Evolutionary conservation across 495 filamentous ascomycete species (phyloP).

Genomic region (Amorphotheca resinae): DNA sequence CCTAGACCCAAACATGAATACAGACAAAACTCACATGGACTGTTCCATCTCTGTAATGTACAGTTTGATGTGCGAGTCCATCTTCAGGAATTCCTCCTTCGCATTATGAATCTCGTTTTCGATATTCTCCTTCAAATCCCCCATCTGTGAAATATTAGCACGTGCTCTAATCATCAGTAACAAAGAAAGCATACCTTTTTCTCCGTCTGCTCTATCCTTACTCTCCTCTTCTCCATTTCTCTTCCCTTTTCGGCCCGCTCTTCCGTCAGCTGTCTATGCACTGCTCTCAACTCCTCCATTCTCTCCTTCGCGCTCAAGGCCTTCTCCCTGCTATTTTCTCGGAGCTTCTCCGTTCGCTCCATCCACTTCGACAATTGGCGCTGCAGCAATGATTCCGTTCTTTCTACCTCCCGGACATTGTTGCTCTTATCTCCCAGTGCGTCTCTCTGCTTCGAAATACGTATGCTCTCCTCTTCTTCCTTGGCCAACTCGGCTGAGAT

Average conservation of each 20-base stretch:
- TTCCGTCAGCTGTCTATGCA: conserved; percentile 70
- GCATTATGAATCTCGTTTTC: conserved; percentile 82
- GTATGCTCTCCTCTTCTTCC: conserved; percentile 76
- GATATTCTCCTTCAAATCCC: conserved; percentile 90
- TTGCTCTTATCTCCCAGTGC: conserved; percentile 77
- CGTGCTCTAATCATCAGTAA: not conserved
- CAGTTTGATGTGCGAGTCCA: conserved; percentile 91
- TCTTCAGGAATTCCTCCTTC: conserved; percentile 86
- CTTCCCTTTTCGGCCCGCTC: conserved; percentile 73
- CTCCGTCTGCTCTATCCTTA: conserved; percentile 93
- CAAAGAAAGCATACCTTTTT: conserved; percentile 61
- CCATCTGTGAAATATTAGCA: conserved; percentile 58
- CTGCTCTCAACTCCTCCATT: conserved; percentile 78
- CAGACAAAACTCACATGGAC: conserved; percentile 42
- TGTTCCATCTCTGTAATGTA: conserved; percentile 99
- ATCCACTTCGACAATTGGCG: conserved; percentile 73
- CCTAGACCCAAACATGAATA: conserved; percentile 10
- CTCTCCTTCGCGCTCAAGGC: conserved; percentile 63
- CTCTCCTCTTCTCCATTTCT: conserved; percentile 82
- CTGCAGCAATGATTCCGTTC: conserved; percentile 69
- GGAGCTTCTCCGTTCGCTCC: conserved; percentile 70
- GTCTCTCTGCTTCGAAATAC: conserved; percentile 69
- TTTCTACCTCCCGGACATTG: conserved; percentile 81
- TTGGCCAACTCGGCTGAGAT: conserved; percentile 70
- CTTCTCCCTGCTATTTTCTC: conserved; percentile 68